Base-by-base conservation (phyloP, 2,329 filamentous ascomycete genomes). In the Dryadomyces quercivorus region DNA sequence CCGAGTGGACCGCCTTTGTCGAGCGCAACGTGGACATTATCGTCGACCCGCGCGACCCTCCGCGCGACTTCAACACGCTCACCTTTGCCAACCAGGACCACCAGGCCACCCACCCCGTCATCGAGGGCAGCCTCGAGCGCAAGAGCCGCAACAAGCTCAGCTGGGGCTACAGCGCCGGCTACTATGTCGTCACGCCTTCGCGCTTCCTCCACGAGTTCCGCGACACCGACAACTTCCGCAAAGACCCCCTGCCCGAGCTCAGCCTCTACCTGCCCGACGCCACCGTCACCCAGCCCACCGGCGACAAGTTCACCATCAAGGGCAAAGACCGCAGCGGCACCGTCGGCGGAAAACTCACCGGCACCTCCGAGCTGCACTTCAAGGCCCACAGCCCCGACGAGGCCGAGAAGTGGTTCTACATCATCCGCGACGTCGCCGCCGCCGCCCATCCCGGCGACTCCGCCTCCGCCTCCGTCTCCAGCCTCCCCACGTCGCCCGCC, bases 131-230 rank as follows among this genome's bases (percentile, higher is more conserved):
- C 0, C 78, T 98, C 50, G 89, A 96, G 74, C 85, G 89, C 65
- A 97, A 95, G 72, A 89, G 86, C 58, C 86, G 90, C 62, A 86
- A 95, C 68, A 84, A 95, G 70, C 80, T 89, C 36, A 78, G 78
- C 20, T 81, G 85, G 70, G 85, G 86, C 56, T 93, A 88, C 69
- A 84, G 82, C 59, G 81, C 86, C 0, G 82, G 80, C 55, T 95
- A 94, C 75, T 98, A 95, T 66, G 92, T 93, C 55, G 82, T 97
- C 50, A 95, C 90, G 0, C 86, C 89, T 0, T 80, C 87, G 55
- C 89, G 88, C 64, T 98, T 85, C 71, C 72, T 98, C 56, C 93
- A 98, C 72, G 91, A 96, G 69, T 98, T 95, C 77, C 95, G 95
- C 72, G 90, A 94, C 64, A 86, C 88, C 65, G 92, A 97, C 63